Percentiles rank a stretch among this genome's conserved stretches.
Conservation (phyloP, 1,284 basidiomycete genomes). For the Apiotrichum gamsii region DNA sequence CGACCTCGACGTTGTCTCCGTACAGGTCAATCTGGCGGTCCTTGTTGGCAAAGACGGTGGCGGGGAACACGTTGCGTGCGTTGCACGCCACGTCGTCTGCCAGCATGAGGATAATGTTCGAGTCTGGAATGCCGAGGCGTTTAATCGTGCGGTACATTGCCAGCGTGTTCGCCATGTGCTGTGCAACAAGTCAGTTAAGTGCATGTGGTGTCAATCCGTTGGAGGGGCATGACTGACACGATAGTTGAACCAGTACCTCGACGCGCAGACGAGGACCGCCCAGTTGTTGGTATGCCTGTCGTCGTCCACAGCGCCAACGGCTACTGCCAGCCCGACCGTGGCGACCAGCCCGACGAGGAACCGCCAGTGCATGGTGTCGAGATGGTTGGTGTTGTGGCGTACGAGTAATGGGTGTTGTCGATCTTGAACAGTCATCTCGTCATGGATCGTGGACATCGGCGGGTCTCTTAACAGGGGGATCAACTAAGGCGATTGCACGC, state of each 20-base stretch:
- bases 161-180: constrained; percentile 97
- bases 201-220: too few species aligned
- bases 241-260: constrained; percentile 98
- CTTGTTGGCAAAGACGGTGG: constrained; percentile 78
- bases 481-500: too few species aligned
- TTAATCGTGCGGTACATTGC: constrained; percentile 99
- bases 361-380: too few species aligned
- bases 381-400: too few species aligned
- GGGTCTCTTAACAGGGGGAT: too few species aligned
- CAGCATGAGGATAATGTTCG: constrained; percentile 97
- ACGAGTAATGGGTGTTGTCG: too few species aligned
- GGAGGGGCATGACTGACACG: constrained; percentile 57
- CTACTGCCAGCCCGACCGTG: too few species aligned
- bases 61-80: constrained; percentile 83
- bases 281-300: constrained; percentile 85
- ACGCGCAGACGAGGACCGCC: constrained; percentile 93
- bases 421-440: too few species aligned
- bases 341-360: too few species aligned
- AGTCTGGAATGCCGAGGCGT: constrained; percentile 93
- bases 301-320: too few species aligned
- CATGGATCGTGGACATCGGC: too few species aligned
- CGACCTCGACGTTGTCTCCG: constrained; percentile 93
- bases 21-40: constrained; percentile 80
- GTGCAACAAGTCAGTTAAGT: constrained; percentile 42
- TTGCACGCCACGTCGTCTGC: constrained; percentile 96